Evolutionary conservation across 148 eudicot genomes (phyloP).

Genomic region (Tetragonia tetragonoides): DNA sequence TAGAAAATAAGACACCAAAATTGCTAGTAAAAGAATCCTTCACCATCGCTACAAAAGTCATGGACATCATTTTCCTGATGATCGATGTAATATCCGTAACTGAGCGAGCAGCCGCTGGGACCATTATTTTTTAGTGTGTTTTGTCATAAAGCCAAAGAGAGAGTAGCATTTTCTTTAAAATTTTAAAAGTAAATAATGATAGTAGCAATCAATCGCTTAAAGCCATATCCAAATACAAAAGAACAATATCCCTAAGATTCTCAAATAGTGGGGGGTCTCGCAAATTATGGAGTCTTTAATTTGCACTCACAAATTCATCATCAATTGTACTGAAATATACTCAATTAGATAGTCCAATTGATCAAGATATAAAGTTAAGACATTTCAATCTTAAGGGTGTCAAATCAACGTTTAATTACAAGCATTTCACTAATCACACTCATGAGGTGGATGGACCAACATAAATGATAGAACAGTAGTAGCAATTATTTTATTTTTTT

Average conservation of each 20-base stretch:
- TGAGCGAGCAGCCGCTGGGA: neutral
- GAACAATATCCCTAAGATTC: conserved; percentile 8
- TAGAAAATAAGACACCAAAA: too few species aligned
- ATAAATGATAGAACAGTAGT: neutral
- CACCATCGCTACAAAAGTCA: neutral
- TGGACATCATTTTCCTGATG: conserved; percentile 14
- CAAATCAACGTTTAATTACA: conserved; percentile 17
- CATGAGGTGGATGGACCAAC: conserved; percentile 8
- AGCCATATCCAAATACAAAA: conserved; percentile 16
- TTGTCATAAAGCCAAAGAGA: neutral
- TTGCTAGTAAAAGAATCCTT: too few species aligned
- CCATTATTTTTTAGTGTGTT: neutral
- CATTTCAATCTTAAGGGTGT: neutral
- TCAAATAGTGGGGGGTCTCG: neutral
- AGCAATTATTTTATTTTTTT: neutral
- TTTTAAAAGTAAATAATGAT: neutral
- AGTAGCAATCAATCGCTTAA: conserved; percentile 2
- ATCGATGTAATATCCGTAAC: neutral
- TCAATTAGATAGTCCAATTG: conserved; percentile 10
- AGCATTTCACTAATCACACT: neutral
- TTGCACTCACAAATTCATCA: neutral
- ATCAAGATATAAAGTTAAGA: conserved; percentile 12
- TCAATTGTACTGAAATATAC: neutral
- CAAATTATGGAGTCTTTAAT: neutral
- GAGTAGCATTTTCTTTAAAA: neutral